Evolutionary conservation across 306 rosid genomes (phyloP).

Genomic region (Clitoria ternatea): DNA sequence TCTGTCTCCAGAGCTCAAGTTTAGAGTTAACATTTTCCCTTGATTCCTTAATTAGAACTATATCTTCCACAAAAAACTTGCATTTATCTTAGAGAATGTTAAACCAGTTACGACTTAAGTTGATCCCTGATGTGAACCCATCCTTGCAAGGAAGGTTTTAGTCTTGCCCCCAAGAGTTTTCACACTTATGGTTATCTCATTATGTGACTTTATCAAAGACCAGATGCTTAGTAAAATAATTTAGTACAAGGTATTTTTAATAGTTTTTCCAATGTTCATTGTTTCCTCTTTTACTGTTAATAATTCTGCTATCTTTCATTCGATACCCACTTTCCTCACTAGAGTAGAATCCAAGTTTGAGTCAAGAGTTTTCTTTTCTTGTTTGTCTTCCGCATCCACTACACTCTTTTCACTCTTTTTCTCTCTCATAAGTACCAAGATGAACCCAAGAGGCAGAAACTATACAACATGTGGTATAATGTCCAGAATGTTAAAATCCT

Average conservation of each 20-base stretch:
- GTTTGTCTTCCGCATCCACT: neutral
- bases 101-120: too few species aligned
- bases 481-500: neutral
- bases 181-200: too few species aligned
- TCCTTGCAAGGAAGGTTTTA: too few species aligned
- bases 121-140: too few species aligned
- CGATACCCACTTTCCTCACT: neutral
- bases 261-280: neutral
- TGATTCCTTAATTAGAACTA: too few species aligned
- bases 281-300: neutral
- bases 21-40: too few species aligned
- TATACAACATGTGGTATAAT: neutral
- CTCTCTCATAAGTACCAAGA: neutral
- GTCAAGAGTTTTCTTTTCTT: neutral
- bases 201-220: neutral
- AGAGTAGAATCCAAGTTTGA: neutral
- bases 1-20: too few species aligned
- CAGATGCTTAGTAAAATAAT: neutral
- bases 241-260: neutral
- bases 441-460: neutral
- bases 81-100: too few species aligned
- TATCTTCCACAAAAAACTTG: too few species aligned
- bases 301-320: neutral
- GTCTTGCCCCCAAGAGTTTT: too few species aligned
- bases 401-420: neutral